phyloP scores from a whole-genome alignment of 148 eudicot species.

The Vaccinium myrtillus region DNA sequence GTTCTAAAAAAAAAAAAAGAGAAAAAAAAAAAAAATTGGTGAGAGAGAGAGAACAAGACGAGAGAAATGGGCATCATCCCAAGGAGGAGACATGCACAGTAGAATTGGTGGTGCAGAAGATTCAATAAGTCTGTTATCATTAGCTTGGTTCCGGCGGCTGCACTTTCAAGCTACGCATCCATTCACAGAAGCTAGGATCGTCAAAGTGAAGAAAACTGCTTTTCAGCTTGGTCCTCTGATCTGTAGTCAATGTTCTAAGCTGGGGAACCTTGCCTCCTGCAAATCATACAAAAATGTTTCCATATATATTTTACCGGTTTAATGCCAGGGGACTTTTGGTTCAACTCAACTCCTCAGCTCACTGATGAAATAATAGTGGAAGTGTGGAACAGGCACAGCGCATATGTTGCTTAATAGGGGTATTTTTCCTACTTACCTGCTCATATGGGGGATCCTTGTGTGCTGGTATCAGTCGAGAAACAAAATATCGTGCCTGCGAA shows the following conservation, averaged over 20 bases:
- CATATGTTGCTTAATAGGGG: background rate
- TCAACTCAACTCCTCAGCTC: background rate
- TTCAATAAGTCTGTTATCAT: background rate
- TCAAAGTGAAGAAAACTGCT: constrained; percentile 91
- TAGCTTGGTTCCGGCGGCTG: constrained; percentile 77
- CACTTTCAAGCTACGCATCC: constrained; percentile 93
- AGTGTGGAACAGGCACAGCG: background rate
- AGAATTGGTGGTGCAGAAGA: background rate
- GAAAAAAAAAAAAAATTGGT: background rate
- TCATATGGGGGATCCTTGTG: constrained; percentile 98
- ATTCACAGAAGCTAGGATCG: constrained; percentile 96
- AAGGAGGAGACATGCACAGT: too few relatives aligned
- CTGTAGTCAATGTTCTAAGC: constrained; percentile 68
- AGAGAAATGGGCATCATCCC: background rate
- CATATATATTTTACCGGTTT: background rate
- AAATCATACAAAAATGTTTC: constrained; percentile 4
- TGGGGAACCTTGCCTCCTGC: constrained; percentile 99
- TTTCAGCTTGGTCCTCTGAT: constrained; percentile 85
- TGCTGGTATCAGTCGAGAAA: constrained; percentile 90
- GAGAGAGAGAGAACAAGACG: background rate
- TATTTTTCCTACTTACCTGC: constrained; percentile 45
- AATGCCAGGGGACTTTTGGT: background rate
- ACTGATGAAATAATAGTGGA: background rate
- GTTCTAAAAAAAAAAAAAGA: background rate
- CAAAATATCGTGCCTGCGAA: constrained; percentile 93